Percentiles rank a stretch among this genome's conserved stretches.
phyloP scores from a whole-genome alignment of 1,284 basidiomycete species.

The Prillingera fragicola region DNA sequence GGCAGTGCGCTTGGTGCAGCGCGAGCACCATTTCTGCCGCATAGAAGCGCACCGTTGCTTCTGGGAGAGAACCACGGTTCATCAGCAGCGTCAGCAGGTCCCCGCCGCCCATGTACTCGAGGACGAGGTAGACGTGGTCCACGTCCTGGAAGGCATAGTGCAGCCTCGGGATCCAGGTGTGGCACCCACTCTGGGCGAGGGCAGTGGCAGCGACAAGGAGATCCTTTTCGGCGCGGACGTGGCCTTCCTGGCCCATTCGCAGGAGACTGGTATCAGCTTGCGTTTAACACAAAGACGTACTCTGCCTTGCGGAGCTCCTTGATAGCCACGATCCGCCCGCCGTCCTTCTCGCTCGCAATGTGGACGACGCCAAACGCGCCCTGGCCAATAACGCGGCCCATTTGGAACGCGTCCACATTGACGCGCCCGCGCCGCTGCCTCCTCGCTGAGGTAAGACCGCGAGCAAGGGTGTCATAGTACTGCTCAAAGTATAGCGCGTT shows the following conservation, averaged over 20 bases:
- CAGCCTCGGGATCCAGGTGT: constrained; percentile 79
- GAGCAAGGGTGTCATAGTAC: constrained; percentile 80
- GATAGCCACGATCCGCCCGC: constrained; percentile 85
- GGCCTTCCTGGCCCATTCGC: constrained; percentile 92
- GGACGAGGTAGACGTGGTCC: constrained; percentile 86
- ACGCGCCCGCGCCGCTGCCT: constrained; percentile 55
- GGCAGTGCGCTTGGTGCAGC: constrained; percentile 85
- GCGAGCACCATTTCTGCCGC: constrained; percentile 97
- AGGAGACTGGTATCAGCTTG: constrained; percentile 59
- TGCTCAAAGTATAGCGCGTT: constrained; percentile 95
- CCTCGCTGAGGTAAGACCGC: not conserved
- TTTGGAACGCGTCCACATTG: constrained; percentile 75
- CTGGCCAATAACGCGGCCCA: constrained; percentile 92
- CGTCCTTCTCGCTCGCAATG: constrained; percentile 74
- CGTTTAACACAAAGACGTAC: constrained; percentile 19
- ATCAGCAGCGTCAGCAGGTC: constrained; percentile 93
- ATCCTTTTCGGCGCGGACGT: constrained; percentile 47
- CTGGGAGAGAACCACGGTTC: constrained; percentile 86
- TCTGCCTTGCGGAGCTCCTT: constrained; percentile 95
- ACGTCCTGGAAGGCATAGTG: constrained; percentile 74
- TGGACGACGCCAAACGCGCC: constrained; percentile 96
- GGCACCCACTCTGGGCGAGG: constrained; percentile 55
- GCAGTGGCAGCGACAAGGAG: constrained; percentile 40
- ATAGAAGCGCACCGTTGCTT: constrained; percentile 91
- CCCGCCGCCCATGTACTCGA: constrained; percentile 93